Evolutionary conservation across 768 basidiomycete species (phyloP), one percentile per base, ranked within the genome.

Genomic region (Tulasnella sp.): DNA sequence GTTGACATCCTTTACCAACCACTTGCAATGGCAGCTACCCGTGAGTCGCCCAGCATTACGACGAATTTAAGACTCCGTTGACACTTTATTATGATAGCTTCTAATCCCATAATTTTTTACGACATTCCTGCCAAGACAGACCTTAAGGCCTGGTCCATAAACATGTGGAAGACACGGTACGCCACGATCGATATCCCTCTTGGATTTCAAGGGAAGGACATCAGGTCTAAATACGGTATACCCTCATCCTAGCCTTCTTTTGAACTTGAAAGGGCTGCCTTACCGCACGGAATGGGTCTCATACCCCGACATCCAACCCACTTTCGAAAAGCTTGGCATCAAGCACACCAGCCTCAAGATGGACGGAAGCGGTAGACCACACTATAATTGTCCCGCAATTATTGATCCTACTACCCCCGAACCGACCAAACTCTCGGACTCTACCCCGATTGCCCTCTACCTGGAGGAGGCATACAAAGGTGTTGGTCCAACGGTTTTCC

Each of bases 361-460:
- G 68, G 67, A 40, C 52, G 67, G 40, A 69, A 58, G 42, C n/a
- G 52, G 25, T 38, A 64, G 42, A 39, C 78, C 22, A 83, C 84
- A 67, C 89, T 93, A 91, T 82, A 87, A 89, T 29, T 87, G 93
- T 15, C 92, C 92, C 7, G 89, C 89, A 52, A 87, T 93, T 76
- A 83, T 89, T 36, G 91, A 91, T 80, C 87, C 88, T 0, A 86
- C 85, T 34, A 83, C 84, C 0, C 85, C 87, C 64, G 83, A 84
- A 3, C 81, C 80, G 14, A 78, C 81, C 0, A 90, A 90, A 4
- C 80, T 86, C 58, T 87, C 90, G 22, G 88, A 90, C 75, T 83
- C 87, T 22, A 88, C 88, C 79, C 83, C 81, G 74, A 93, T 93
- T 76, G 89, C 89, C 1, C 91, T 92, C 79, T 92, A 92, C 80